Base-by-base conservation (phyloP, 306 rosid genomes). In the Sphenostylis stenocarpa region DNA sequence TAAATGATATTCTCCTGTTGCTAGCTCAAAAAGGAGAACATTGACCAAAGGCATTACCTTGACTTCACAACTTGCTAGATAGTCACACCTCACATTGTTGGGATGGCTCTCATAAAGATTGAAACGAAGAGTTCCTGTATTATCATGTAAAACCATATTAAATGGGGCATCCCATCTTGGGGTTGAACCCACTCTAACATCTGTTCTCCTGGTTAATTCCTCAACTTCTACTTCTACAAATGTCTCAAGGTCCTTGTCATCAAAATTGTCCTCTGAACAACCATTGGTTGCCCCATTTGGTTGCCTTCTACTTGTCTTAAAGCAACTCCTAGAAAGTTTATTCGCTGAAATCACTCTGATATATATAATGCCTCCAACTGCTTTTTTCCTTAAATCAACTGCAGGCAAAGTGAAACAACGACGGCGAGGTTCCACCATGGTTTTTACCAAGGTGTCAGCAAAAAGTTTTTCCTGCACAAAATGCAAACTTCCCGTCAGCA, bases 361-460 rank as follows among this genome's bases (percentile, higher is more conserved):
- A 63, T 91, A 85, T 81, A 92, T 83, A 58, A 86, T 90, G 69
- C 99, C 97, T 38, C 98, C 97, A 76, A 89, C 98, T 10, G 90
- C 97, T 82, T 67, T 87, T 81, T 89, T 96, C 81, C 88, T 83
- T 21, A 92, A 83, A 72, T 87, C 93, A 60, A 82, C 86, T 0
- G 97, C 89, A 75, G 98, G 98, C 86, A 96, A 84, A 66, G 98
- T 75, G 80, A 84, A 85, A 83, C 99, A 96, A 7, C 93, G 96
- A 6, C 98, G 92, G 31, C 89, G 94, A 87, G 99, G 98, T 83
- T 96, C 99, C 77, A 96, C 99, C 99, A 92, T 96, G 13, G 97
- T 96, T 81, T 89, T 96, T 36, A 80, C 88, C 80, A 96, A 67
- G 39, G 95, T 87, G 48, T 96, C 99, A 7, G 88, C 84, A 29